Conservation (phyloP, 2,329 filamentous ascomycete genomes). For the Aspergillus aculeatinus region DNA sequence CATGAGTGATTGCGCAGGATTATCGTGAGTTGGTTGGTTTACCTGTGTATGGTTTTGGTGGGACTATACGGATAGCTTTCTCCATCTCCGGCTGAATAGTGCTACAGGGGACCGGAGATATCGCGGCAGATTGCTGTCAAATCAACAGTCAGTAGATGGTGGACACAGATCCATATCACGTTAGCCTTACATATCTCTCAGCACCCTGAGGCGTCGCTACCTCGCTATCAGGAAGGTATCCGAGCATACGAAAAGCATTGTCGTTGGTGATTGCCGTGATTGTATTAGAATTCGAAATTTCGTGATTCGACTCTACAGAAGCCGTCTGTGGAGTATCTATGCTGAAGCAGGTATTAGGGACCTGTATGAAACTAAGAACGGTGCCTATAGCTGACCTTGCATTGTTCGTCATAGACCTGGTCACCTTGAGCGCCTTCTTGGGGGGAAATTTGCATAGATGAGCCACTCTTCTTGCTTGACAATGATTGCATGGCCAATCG, state of each 20-base stretch:
- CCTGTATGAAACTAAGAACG: neutral
- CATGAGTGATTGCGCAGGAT: constrained; percentile 3
- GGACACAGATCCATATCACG: no score
- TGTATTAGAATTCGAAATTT: neutral
- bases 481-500: constrained; percentile 54
- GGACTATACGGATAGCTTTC: constrained; percentile 31
- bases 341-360: neutral
- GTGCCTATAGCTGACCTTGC: constrained; percentile 14
- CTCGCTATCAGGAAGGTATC: constrained; percentile 18
- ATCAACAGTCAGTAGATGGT: neutral
- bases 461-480: constrained; percentile 48
- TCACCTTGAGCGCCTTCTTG: constrained; percentile 28
- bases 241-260: constrained; percentile 18
- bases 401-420: constrained; percentile 3
- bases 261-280: neutral
- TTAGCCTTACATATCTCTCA: neutral
- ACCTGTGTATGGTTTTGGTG: constrained; percentile 43
- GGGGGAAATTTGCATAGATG: constrained; percentile 49
- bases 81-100: constrained; percentile 33
- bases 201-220: neutral
- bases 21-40: neutral
- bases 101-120: neutral
- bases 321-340: neutral
- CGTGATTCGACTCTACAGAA: neutral
- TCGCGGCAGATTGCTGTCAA: constrained; percentile 4